These are phyloP conservation scores for Botryosphaeria dothidea DNA, from an alignment of 2,329 filamentous ascomycete species.

Conservation along the genomic window DNA sequence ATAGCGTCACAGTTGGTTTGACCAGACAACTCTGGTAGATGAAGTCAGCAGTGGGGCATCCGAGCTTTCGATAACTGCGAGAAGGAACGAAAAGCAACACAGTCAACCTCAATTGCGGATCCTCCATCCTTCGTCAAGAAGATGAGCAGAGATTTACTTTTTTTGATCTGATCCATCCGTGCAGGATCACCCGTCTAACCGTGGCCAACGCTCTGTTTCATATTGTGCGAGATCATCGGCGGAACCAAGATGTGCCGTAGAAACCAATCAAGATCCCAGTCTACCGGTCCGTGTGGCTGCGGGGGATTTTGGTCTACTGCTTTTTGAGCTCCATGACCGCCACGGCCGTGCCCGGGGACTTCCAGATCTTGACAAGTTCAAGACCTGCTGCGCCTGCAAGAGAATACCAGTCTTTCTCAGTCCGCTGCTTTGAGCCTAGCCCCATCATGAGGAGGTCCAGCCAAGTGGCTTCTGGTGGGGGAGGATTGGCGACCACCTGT, in stretches of 20 bases:
- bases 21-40: neutral
- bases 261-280: too few species aligned
- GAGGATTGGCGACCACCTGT: neutral
- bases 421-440: neutral
- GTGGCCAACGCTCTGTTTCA: too few species aligned
- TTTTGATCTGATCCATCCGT: too few species aligned
- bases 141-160: too few species aligned
- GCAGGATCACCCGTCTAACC: too few species aligned
- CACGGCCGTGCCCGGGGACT: neutral
- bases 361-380: slow-evolving; percentile 4
- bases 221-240: too few species aligned
- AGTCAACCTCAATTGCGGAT: neutral
- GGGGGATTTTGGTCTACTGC: neutral
- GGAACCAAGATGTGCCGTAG: too few species aligned
- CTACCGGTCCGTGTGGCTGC: too few species aligned
- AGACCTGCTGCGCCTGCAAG: neutral
- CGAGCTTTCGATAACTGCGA: neutral
- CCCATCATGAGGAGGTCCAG: slow-evolving; percentile 1
- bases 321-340: slow-evolving; percentile 5
- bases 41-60: too few species aligned
- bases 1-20: too few species aligned
- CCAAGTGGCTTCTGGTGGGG: neutral
- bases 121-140: neutral
- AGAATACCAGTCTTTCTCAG: neutral
- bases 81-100: neutral